A percentile compares a stretch with the other conserved stretches of the same genome.
Conservation (phyloP, 805 yeast species). For the Diddensiella santjacobensis region DNA sequence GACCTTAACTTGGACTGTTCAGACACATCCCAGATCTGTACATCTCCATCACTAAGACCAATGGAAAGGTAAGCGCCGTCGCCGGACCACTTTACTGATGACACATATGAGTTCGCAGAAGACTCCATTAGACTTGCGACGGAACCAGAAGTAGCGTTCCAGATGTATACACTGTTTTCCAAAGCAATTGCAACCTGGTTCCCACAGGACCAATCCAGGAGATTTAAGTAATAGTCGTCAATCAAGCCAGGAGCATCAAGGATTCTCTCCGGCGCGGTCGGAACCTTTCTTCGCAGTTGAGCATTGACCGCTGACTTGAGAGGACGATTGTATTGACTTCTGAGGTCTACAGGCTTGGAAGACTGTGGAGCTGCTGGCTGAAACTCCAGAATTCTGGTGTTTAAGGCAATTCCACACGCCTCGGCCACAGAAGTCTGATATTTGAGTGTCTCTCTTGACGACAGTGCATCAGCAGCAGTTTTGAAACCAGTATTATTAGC, state of each 20-base stretch:
- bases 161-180: conserved; percentile 76
- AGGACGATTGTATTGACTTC: conserved; percentile 35
- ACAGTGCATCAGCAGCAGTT: conserved; percentile 27
- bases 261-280: conserved; percentile 87
- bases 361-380: conserved; percentile 80
- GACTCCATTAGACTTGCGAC: conserved; percentile 64
- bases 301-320: conserved; percentile 31
- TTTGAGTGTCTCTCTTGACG: conserved; percentile 26
- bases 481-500: conserved; percentile 1
- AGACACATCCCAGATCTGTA: conserved; percentile 94
- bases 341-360: conserved; percentile 33
- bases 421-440: conserved; percentile 84
- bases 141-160: conserved; percentile 84
- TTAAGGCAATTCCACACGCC: conserved; percentile 86
- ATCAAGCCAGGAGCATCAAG: conserved; percentile 93
- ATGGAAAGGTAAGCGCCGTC: conserved; percentile 84
- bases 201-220: conserved; percentile 81
- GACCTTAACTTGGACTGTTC: conserved; percentile 70
- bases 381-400: conserved; percentile 78
- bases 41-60: conserved; percentile 76
- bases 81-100: conserved; percentile 85
- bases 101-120: conserved; percentile 43
- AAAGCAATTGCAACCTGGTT: conserved; percentile 86
- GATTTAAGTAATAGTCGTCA: conserved; percentile 87
- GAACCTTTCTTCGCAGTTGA: conserved; percentile 52